These are phyloP conservation scores for Tricholoma hemisulphureum DNA, from an alignment of 768 basidiomycete genomes.

Conservation along the genomic window DNA sequence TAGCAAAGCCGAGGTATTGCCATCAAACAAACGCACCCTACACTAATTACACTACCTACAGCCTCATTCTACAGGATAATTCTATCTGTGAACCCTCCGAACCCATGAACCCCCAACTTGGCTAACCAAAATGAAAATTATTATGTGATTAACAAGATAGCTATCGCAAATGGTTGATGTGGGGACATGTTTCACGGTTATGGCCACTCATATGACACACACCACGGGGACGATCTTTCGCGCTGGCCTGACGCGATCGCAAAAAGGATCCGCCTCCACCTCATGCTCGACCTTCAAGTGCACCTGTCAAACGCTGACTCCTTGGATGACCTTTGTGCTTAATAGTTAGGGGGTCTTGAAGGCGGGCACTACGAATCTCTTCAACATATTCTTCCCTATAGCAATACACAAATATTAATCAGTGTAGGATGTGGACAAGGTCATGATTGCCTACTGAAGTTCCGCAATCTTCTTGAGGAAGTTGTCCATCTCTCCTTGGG, in stretches of 20 bases:
- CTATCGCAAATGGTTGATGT: not conserved
- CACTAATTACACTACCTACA: too few species aligned
- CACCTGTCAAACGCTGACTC: not conserved
- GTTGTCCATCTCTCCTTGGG: not conserved
- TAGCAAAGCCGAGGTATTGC: too few species aligned
- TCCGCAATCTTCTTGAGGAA: not conserved
- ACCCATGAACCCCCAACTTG: not conserved
- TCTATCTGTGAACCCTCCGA: not conserved
- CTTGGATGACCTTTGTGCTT: not conserved
- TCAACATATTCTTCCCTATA: not conserved
- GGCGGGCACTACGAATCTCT: not conserved
- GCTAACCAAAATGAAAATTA: not conserved
- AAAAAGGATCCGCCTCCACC: not conserved
- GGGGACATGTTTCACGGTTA: too few species aligned
- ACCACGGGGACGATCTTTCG: not conserved
- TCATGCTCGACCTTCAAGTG: not conserved
- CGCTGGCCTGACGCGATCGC: not conserved
- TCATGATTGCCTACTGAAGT: not conserved
- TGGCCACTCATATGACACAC: not conserved
- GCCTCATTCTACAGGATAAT: too few species aligned
- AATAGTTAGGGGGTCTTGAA: not conserved
- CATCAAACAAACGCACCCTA: too few species aligned
- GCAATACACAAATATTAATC: not conserved
- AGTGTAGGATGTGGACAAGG: not conserved
- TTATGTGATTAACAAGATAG: not conserved